Evolutionary conservation across 306 rosid species (phyloP), one percentile per base, ranked within the genome.

Genomic region (Argentina anserina): DNA sequence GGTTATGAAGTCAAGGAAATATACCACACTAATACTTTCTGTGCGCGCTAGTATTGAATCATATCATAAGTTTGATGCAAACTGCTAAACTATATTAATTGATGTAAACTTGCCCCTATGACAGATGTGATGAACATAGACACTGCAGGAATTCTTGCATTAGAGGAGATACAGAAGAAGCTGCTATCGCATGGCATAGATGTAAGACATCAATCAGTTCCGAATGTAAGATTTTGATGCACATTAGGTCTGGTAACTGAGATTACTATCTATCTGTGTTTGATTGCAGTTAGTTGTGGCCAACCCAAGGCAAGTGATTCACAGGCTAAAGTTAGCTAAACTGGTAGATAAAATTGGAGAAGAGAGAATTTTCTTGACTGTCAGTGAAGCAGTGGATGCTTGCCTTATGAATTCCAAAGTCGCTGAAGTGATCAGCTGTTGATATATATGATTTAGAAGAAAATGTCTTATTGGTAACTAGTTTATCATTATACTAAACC

Each of bases 241-340:
- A 7, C 47, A 18, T 68, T 52, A 64, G 25, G 58, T 59, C 9
- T 68, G 23, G 23, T 63, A 56, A 49, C 33, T 47, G 8, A 29
- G n/a, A 33, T 50, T 14, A n/a, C n/a, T 33, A 58, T 15, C 4
- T 59, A 18, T 45, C 3, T 76, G 1, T 77, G 39, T 75, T 47
- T n/a, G 37, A 41, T 33, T 81, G 81, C 89, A 94, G 98, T 77
- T 94, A 67, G 86, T 84, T 47, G 68, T 91, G 76, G 96, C 90
- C 18, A 89, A 87, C 43, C 97, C 98, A 9, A 91, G 86, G 97
- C 72, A 78, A 63, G 96, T 94, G 61, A 87, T 91, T 69, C 92
- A 91, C 82, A 94, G 82, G 86, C 86, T 94, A 3, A 94, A 87
- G 81, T 39, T 84, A 50, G 88, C 92, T 4, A 66, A 91, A 21